Base-by-base conservation (phyloP, 768 basidiomycete genomes). In the Botryobasidium botryosum region DNA sequence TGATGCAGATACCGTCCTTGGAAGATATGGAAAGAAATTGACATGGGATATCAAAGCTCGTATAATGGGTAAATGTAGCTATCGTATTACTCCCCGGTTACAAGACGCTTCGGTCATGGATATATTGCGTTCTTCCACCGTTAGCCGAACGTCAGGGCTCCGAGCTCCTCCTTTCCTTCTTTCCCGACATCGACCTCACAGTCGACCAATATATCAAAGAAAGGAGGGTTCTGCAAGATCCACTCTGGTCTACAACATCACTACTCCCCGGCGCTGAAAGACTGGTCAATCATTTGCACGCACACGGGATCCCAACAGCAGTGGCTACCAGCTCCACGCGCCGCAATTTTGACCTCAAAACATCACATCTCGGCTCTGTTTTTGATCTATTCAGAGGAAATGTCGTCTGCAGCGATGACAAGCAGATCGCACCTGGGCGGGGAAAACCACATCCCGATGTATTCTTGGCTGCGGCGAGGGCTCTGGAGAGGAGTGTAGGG, bases 1-100 rank as follows among this genome's bases (percentile, higher is more conserved):
- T n/a, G n/a, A n/a, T n/a, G n/a, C n/a, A 80, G 83, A 87, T 62
- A 68, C 73, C 23, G 76, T 86, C 41, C 72, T 91, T 17, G 72
- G 66, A 15, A 67, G 65, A 8, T 77, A 79, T 54, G 83, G 81
- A 23, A 76, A 75, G 49, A 62, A 71, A 50, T 81, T 88, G 78
- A 81, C 80, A 3, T 86, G 83, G 83, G 77, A 82, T 46, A 83
- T 87, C 47, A 86, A 87, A 56, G 76, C 80, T n/a, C 80, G 78
- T 0, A 71, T 80, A 46, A 88, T 87, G 85, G 85, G 85, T 44
- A 82, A 79, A 66, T 72, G 84, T 83, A 39, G 44, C 67, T 58
- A 10, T 13, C 35, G 6, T n/a, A n/a, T n/a, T n/a, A 39, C 29
- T 25, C 36, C 21, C 23, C 5, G 43, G 18, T 6, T n/a, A 7